Conservation (phyloP, 108 stramenopile species). For the Cyclotella kingstonii region DNA sequence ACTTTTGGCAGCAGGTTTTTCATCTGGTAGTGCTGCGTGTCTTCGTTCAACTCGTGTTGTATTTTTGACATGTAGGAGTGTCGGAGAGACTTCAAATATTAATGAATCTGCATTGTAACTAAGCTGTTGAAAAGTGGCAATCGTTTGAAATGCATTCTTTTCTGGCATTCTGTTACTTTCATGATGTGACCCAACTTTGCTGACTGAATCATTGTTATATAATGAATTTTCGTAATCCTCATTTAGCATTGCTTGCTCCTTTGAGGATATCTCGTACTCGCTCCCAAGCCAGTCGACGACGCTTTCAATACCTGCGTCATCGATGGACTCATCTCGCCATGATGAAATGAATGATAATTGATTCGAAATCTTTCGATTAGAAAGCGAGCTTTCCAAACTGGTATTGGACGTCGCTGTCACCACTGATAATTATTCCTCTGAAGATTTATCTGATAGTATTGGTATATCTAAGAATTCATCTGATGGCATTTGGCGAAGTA, state of each 20-base stretch:
- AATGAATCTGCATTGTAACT: not conserved
- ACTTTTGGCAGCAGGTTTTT: slow-evolving; percentile 11
- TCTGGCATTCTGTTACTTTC: too few relatives aligned
- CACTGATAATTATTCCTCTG: not conserved
- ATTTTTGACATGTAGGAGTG: slow-evolving; percentile 1
- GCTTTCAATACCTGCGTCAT: slow-evolving; percentile 18
- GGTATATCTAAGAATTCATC: not conserved
- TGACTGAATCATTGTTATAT: not conserved
- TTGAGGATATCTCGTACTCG: not conserved
- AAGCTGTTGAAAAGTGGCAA: not conserved
- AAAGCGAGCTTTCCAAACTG: not conserved
- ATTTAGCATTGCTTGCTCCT: not conserved
- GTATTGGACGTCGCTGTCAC: not conserved
- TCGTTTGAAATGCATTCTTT: not conserved
- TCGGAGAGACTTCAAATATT: not conserved
- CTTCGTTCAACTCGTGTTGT: slow-evolving; percentile 18
- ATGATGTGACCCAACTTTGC: not conserved
- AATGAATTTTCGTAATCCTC: not conserved
- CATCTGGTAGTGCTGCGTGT: slow-evolving; percentile 15
- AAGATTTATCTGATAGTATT: not conserved
- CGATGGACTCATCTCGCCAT: slow-evolving; percentile 17
- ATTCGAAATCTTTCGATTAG: not conserved
- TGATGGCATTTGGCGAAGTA: not conserved
- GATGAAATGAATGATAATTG: slow-evolving; percentile 7
- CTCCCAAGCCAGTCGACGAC: slow-evolving; percentile 28